Conservation (phyloP, 305 asterid species). For the Fraxinus floribunda region DNA sequence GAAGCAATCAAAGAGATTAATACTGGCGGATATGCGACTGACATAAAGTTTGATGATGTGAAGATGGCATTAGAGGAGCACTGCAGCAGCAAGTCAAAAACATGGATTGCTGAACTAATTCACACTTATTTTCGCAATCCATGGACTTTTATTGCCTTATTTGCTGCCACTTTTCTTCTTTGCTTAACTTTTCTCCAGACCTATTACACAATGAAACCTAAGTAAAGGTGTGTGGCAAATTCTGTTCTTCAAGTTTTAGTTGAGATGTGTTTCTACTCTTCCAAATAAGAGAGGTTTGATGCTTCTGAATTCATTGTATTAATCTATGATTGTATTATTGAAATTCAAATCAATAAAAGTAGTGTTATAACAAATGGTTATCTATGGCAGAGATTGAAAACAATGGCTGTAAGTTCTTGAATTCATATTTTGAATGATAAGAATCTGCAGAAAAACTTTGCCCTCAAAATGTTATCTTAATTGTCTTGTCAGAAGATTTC, state of each 20-base stretch:
- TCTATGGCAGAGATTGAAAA: neutral
- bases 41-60: slow-evolving; percentile 15
- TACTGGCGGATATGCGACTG: too few species aligned
- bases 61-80: slow-evolving; percentile 18
- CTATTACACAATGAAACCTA: neutral
- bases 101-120: neutral
- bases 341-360: neutral
- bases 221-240: neutral
- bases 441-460: slow-evolving; percentile 46
- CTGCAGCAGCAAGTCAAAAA: neutral
- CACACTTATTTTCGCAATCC: neutral
- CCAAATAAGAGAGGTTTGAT: too few species aligned
- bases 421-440: neutral
- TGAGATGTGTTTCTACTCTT: too few species aligned
- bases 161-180: neutral
- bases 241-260: neutral
- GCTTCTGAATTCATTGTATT: neutral
- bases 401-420: neutral
- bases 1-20: neutral
- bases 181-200: neutral
- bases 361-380: too few species aligned
- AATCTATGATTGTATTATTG: neutral
- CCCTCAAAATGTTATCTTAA: slow-evolving; percentile 28
- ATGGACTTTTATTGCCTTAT: neutral
- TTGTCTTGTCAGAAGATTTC: slow-evolving; percentile 68